Base-by-base conservation (phyloP, 108 stramenopile genomes). In the Cyclostephanos tholiformis region DNA sequence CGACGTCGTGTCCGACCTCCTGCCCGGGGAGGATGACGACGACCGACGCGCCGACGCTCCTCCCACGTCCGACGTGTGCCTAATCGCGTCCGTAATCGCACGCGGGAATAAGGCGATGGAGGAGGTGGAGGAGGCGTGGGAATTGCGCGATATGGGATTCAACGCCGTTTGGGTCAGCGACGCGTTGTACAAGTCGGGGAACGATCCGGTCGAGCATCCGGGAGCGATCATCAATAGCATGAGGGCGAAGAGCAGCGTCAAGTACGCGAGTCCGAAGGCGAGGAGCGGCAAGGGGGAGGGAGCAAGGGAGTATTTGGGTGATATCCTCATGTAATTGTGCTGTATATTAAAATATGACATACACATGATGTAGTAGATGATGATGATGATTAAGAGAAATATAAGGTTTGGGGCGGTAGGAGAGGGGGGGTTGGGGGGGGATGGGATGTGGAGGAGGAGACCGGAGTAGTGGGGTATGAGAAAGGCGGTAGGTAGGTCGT, bases 261-360 rank as follows among this genome's bases (percentile, higher is more conserved):
- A 89, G 80, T 96, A 78, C 77, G 95, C 92, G 3, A 85, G 87
- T 66, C 90, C 92, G 2, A 89, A 88, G 68, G 91, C 87, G 1
- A 79, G 82, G 77, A 83, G 80, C 72, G 95, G 95, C 46, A 85
- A 88, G 69, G 95, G 95, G 19, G 95, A 96, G 74, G 95, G 95
- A 32, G 90, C 91, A 10, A 82, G 90, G 56, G 95, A 96, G 76
- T 96, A 96, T 72, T 72, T 96, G 43, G 95, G 95, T 23, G 95
- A 96, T 83, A 93, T 96, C 72, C 58, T 96, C 10, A 95, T 95
- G 95, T 95, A 83, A 89, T n/a, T n/a, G n/a, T n/a, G n/a, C n/a
- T n/a, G n/a, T n/a, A n/a, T n/a, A n/a, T n/a, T n/a, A n/a, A n/a
- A n/a, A n/a, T n/a, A n/a, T n/a, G n/a, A n/a, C n/a, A n/a, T n/a